Base-by-base conservation (phyloP, 2,329 filamentous ascomycete genomes). In the Orbilia brochopaga region DNA sequence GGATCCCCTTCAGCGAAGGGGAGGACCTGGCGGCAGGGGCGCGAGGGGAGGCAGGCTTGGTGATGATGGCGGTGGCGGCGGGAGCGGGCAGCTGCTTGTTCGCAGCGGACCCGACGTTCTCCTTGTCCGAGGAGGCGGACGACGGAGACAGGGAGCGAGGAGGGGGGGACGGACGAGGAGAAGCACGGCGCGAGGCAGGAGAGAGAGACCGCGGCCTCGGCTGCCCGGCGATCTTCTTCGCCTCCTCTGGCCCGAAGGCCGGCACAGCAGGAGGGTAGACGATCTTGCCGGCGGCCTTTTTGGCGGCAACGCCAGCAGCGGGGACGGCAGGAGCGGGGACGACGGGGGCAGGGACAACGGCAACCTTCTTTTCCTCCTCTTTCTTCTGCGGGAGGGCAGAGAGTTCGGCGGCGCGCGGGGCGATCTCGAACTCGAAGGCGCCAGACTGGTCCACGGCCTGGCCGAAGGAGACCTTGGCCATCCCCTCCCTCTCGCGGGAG, bases 61-160 rank as follows among this genome's bases (percentile, higher is more conserved):
- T 13, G 13, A 13, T 13, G n/a, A 13, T 13, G 13, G 37, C 37
- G 5, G 37, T 15, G 37, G 15, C 37, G 37, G 13, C n/a, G 11
- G 11, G 11, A 13, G 37, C 37, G 15, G 37, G n/a, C 37, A 6
- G 11, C 37, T 42, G 37, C 37, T 15, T 42, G 5, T 42, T 4
- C n/a, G 5, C 4, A 5, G 4, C 5, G 37, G 37, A 4, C 13
- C 37, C 37, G 37, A 17, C 37, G 37, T 42, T 42, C 37, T 42
- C 37, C 46, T 83, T 90, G 10, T 82, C 89, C 74, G 86, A 89
- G 65, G 85, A 90, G 61, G 85, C 90, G 0, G 90, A 92, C 77
- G 83, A 85, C 60, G 81, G 84, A 74, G 79, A 91, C 54, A 86
- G 85, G 75, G 88, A 90, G 76, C n/a, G 85, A 88, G 77, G 82